Percentiles rank a stretch among this genome's conserved stretches.
Evolutionary conservation across 2,329 filamentous ascomycete genomes (phyloP).

Genomic region (Epichloe sp.): DNA sequence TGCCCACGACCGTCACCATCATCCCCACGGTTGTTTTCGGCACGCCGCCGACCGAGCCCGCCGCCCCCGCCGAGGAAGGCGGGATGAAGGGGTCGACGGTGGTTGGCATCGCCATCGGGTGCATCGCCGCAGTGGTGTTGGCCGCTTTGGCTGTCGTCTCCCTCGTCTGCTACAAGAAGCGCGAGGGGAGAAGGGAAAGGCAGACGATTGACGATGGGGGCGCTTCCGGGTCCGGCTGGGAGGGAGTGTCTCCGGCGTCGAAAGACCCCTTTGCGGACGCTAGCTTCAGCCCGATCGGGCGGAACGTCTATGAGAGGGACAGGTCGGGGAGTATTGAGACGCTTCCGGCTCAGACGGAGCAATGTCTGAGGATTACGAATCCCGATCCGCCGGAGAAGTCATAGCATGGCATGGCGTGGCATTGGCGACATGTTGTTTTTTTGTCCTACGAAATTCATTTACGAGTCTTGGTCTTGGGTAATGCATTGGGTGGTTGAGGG

Average conservation of each 20-base stretch:
- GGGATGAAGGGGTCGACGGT: neutral
- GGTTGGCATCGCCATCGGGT: conserved; percentile 1
- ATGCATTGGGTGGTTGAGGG: no score
- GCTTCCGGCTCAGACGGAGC: neutral
- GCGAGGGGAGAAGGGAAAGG: neutral
- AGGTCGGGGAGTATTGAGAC: conserved; percentile 2
- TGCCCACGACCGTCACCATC: neutral
- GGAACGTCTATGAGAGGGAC: conserved; percentile 1
- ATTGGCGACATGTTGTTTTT: neutral
- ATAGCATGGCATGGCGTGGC: neutral
- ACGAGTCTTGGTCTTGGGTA: no score
- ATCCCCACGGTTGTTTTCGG: neutral
- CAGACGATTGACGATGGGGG: neutral
- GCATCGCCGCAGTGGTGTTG: neutral
- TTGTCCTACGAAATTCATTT: no score
- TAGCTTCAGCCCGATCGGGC: neutral
- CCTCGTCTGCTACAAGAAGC: neutral
- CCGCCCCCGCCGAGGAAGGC: neutral
- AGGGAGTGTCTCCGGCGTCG: neutral
- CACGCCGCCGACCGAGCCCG: neutral
- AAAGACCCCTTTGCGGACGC: conserved; percentile 3
- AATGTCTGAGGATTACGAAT: conserved; percentile 1
- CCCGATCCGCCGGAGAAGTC: conserved; percentile 3
- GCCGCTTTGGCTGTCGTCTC: neutral
- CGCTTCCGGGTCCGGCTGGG: neutral